Percentiles rank a stretch among this genome's conserved stretches.
Conservation (phyloP, 148 eudicot species). For the Persicaria tinctoria region DNA sequence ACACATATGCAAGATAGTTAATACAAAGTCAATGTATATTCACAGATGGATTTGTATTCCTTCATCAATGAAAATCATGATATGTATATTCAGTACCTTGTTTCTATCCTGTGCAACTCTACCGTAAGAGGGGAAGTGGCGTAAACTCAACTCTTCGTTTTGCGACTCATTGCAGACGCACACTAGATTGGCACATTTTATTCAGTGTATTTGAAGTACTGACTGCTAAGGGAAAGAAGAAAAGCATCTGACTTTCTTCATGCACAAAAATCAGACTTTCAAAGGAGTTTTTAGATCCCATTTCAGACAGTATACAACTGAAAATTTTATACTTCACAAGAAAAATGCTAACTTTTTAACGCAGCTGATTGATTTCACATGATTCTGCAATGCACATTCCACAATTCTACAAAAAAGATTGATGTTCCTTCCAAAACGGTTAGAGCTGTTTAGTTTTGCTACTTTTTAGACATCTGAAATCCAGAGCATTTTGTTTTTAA, state of each 20-base stretch:
- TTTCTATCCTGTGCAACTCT: conserved; percentile 8
- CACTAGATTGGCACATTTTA: conserved; percentile 8
- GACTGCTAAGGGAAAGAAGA: conserved; percentile 19
- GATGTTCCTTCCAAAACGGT: neutral
- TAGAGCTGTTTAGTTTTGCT: no score
- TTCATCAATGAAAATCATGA: neutral
- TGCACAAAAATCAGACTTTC: no score
- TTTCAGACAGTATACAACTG: neutral
- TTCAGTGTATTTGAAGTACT: neutral
- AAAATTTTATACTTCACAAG: no score
- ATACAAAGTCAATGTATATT: neutral
- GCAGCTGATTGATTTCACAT: no score
- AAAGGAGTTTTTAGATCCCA: no score
- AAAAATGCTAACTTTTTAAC: no score
- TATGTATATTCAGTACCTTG: neutral
- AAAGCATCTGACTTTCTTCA: neutral
- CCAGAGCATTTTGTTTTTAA: neutral
- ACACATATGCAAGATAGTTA: neutral
- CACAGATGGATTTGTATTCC: neutral
- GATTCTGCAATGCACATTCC: no score
- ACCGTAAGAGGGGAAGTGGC: conserved; percentile 49
- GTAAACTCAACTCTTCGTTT: conserved; percentile 50
- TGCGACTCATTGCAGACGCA: conserved; percentile 37
- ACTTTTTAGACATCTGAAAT: neutral
- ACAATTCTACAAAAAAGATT: neutral